Conservation (phyloP, 768 basidiomycete genomes). For the Ramaria rubella region DNA sequence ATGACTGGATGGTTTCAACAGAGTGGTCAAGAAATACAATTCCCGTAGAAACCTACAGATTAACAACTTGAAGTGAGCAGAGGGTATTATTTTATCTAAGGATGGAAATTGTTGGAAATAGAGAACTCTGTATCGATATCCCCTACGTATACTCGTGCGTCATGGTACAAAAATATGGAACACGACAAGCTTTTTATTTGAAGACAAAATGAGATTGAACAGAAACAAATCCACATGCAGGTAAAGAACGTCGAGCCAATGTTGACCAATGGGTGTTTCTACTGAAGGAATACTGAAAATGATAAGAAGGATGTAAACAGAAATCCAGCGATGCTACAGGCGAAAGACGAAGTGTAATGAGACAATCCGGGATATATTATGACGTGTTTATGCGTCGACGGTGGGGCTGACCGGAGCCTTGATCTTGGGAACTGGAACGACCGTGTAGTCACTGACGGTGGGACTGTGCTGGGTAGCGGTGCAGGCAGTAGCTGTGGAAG, state of each 20-base stretch:
- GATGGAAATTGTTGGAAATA: background rate
- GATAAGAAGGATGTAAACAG: background rate
- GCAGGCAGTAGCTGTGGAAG: slow-evolving; percentile 48
- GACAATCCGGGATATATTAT: background rate
- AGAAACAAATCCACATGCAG: background rate
- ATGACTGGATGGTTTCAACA: slow-evolving; percentile 10
- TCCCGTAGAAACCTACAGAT: slow-evolving; percentile 42
- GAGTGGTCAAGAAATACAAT: slow-evolving; percentile 74
- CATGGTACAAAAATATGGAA: background rate
- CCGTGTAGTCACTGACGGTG: slow-evolving; percentile 36
- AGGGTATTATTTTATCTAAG: background rate
- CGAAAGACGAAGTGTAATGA: background rate
- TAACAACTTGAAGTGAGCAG: background rate
- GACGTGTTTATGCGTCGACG: background rate
- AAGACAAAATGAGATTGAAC: background rate
- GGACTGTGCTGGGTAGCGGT: slow-evolving; percentile 32
- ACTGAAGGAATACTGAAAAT: background rate
- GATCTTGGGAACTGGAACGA: slow-evolving; percentile 18
- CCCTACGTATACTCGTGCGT: background rate
- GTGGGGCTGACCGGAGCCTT: background rate
- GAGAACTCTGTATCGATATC: background rate
- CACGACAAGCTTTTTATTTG: background rate
- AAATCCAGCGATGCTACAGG: background rate
- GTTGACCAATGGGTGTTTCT: background rate
- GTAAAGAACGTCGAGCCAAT: background rate